Evolutionary conservation across 2,329 filamentous ascomycete genomes (phyloP).

Genomic region (Monilinia laxa): DNA sequence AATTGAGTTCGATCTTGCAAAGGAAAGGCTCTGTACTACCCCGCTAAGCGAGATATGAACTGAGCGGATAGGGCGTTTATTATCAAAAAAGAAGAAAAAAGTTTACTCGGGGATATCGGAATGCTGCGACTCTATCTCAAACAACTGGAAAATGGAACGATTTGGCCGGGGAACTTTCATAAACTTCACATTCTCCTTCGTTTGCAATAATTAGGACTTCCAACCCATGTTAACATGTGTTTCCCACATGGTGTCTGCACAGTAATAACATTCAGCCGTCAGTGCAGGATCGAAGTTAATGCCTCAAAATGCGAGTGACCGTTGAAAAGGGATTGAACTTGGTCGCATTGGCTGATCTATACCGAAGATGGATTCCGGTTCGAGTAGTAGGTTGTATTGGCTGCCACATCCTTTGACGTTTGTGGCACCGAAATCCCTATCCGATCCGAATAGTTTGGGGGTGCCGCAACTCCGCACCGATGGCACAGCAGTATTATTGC

Average conservation of each 20-base stretch:
- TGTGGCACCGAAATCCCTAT: conserved; percentile 9
- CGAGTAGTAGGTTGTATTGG: conserved; percentile 2
- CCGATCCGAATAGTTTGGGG: conserved; percentile 17
- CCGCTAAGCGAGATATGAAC: conserved; percentile 4
- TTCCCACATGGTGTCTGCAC: conserved; percentile 19
- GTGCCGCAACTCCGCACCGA: conserved; percentile 10
- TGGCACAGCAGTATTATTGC: conserved; percentile 16
- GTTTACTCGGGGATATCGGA: conserved; percentile 17
- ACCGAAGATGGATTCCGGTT: neutral
- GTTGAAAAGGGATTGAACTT: conserved; percentile 1
- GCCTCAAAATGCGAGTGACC: conserved; percentile 14
- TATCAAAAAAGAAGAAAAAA: conserved; percentile 17
- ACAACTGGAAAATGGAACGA: conserved; percentile 6
- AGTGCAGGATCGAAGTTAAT: conserved; percentile 5
- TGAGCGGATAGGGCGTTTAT: conserved; percentile 21
- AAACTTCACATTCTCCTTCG: neutral
- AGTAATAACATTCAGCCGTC: conserved; percentile 7
- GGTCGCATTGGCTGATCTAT: conserved; percentile 5
- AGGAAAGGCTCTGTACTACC: too few relatives aligned
- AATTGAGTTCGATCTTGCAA: neutral
- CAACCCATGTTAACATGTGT: conserved; percentile 15
- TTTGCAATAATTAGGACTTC: conserved; percentile 11
- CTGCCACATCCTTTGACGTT: conserved; percentile 4
- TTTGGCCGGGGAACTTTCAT: neutral
- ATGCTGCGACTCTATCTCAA: conserved; percentile 2